Evolutionary conservation across 2,329 filamentous ascomycete species (phyloP).

Genomic region (Neophaeococcomyces aloes): DNA sequence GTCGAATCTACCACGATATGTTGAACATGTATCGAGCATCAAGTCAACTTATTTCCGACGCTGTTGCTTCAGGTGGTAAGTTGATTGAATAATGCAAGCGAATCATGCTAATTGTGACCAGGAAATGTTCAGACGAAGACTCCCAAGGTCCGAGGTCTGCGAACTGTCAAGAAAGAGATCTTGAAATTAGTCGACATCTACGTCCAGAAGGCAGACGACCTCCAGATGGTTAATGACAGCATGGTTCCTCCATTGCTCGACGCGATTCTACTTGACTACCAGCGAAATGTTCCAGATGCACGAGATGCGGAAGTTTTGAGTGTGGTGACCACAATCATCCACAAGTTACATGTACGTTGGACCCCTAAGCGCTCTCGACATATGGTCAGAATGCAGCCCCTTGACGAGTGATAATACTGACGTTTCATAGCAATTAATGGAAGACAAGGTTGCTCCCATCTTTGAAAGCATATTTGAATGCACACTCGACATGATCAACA

Average conservation of each 20-base stretch:
- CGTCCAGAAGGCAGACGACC: constrained; percentile 92
- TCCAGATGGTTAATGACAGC: constrained; percentile 82
- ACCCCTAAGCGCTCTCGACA: constrained; percentile 42
- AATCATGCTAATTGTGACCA: constrained; percentile 33
- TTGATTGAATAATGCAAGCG: not conserved
- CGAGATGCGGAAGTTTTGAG: constrained; percentile 93
- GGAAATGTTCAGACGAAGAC: constrained; percentile 92
- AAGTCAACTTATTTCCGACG: constrained; percentile 90
- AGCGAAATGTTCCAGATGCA: constrained; percentile 89
- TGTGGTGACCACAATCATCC: constrained; percentile 95
- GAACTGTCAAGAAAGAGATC: constrained; percentile 99
- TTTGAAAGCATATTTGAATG: constrained; percentile 99
- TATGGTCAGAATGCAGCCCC: constrained; percentile 32
- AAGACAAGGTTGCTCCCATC: constrained; percentile 91
- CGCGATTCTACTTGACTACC: constrained; percentile 89
- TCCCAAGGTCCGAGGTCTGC: constrained; percentile 84
- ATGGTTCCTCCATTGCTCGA: constrained; percentile 95
- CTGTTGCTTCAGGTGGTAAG: constrained; percentile 72
- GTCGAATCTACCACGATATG: constrained; percentile 96
- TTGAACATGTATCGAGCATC: constrained; percentile 97
- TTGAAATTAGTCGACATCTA: constrained; percentile 97
- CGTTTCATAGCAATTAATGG: constrained; percentile 67
- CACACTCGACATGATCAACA: constrained; percentile 99
- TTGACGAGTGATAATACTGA: constrained; percentile 25
- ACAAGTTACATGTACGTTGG: constrained; percentile 82